Base-by-base conservation (phyloP, 2,329 filamentous ascomycete species). In the Pestalotiopsis fici region DNA sequence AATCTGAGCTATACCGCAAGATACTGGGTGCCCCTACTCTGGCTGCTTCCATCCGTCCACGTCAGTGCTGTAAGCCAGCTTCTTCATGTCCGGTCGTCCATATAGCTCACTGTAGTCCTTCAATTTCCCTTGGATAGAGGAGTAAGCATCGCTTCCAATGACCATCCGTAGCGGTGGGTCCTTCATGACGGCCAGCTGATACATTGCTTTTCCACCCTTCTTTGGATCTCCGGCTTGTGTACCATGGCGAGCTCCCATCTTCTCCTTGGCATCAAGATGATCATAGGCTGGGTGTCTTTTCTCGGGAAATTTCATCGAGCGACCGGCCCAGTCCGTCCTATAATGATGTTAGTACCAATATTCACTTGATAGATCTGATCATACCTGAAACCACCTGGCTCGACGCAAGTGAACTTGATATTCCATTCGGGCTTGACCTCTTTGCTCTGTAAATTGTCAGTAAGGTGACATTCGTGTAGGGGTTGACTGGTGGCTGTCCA, bases 371-470 rank as follows among this genome's bases (percentile, higher is more conserved):
- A 3, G 4, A 9, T 5, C 5, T 27, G 65, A 35, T 5, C 70
- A 43, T 68, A 69, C 5, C 57, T 57, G 4, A 64, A 67, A 15
- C 71, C 70, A 12, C 71, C 71, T 0, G 71, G 67, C 65, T 67
- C 72, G 59, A 74, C 67, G 27, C 71, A 43, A 39, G 69, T 69
- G 47, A 73, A 72, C 57, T 74, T 71, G n/a, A 74, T 71, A 18
- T 72, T 71, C 72, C 72, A 74, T 1, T 69, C 69, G 0, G 69
- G 69, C 12, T 66, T 57, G n/a, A 72, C 67, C 25, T 73, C 72
- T 68, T 73, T 73, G 60, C 67, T 69, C 60, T 63, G 25, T 7
- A 18, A 28, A n/a, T 5, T 9, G 11, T 60, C 12, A 63, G 60
- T 11, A 7, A 35, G 11, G 11, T 35, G 6, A 6, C 31, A 35